These are phyloP conservation scores for Platanthera zijinensis DNA, from an alignment of 106 monocot species.

Conservation along the genomic window DNA sequence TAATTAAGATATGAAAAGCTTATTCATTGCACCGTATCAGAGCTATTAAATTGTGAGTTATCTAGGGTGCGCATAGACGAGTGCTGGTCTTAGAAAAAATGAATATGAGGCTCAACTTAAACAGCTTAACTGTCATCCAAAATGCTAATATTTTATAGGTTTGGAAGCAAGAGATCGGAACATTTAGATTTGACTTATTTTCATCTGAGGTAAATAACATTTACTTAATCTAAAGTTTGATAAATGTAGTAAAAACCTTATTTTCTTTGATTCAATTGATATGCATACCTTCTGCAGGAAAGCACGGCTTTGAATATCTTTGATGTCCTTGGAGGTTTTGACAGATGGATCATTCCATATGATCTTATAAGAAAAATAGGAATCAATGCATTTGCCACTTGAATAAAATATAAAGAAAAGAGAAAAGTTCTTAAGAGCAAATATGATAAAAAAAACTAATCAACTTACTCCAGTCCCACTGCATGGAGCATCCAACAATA, in stretches of 20 bases:
- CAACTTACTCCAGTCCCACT: constrained; percentile 93
- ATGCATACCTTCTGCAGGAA: constrained; percentile 83
- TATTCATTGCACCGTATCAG: no score
- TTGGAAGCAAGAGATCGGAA: background rate
- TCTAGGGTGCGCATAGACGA: no score
- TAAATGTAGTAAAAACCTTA: background rate
- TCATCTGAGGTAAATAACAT: background rate
- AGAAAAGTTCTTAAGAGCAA: background rate
- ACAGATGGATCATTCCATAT: constrained; percentile 74
- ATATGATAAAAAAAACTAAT: background rate
- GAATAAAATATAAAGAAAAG: constrained; percentile 4
- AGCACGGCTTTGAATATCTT: constrained; percentile 78
- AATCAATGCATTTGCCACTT: constrained; percentile 5
- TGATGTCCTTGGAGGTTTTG: constrained; percentile 73
- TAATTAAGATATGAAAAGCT: no score
- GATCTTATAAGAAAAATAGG: constrained; percentile 35
- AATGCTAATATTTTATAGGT: background rate
- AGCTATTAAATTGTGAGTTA: no score
- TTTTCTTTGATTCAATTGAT: background rate
- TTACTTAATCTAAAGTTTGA: background rate
- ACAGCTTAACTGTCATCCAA: background rate
- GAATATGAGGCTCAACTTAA: background rate
- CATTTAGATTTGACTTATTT: background rate
- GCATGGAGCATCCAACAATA: constrained; percentile 95
- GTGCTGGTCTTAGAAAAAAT: no score